phyloP scores from a whole-genome alignment of 2,329 filamentous ascomycete genomes.

The Bisporella sp. region DNA sequence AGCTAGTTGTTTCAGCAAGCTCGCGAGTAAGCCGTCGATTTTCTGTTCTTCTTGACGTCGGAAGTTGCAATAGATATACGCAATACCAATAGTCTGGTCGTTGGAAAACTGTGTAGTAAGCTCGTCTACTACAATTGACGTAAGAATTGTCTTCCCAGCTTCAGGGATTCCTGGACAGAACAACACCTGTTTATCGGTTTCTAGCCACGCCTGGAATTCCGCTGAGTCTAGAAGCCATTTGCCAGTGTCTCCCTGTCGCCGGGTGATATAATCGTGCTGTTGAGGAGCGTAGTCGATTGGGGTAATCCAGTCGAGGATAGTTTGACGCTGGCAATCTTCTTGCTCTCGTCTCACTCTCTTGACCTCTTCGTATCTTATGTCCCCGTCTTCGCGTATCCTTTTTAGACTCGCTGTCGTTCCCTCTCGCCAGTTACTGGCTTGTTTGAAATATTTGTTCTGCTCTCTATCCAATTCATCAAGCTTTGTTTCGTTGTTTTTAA shows the following conservation, averaged over 20 bases:
- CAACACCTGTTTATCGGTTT: neutral
- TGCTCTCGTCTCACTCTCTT: constrained; percentile 8
- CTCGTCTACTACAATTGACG: neutral
- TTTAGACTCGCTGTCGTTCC: constrained; percentile 1
- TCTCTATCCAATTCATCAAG: constrained; percentile 2
- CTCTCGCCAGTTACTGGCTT: constrained; percentile 1
- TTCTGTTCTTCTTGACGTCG: neutral
- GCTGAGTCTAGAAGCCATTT: neutral
- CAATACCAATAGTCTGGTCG: neutral
- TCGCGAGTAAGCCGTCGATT: neutral
- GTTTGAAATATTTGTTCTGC: constrained; percentile 3
- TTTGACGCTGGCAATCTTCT: constrained; percentile 3
- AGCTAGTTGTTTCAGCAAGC: neutral
- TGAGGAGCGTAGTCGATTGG: too few relatives aligned
- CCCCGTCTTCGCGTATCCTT: constrained; percentile 1
- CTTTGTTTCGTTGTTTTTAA: constrained; percentile 2
- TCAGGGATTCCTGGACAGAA: neutral
- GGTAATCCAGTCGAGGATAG: too few relatives aligned
- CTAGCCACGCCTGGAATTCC: neutral
- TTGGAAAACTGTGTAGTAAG: neutral
- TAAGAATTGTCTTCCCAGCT: neutral
- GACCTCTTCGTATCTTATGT: constrained; percentile 9
- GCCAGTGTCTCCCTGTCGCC: neutral
- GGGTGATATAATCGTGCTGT: too few relatives aligned
- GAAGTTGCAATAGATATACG: constrained; percentile 9